phyloP scores from a whole-genome alignment of 1,284 basidiomycete genomes.

The Stereum hirsutum region DNA sequence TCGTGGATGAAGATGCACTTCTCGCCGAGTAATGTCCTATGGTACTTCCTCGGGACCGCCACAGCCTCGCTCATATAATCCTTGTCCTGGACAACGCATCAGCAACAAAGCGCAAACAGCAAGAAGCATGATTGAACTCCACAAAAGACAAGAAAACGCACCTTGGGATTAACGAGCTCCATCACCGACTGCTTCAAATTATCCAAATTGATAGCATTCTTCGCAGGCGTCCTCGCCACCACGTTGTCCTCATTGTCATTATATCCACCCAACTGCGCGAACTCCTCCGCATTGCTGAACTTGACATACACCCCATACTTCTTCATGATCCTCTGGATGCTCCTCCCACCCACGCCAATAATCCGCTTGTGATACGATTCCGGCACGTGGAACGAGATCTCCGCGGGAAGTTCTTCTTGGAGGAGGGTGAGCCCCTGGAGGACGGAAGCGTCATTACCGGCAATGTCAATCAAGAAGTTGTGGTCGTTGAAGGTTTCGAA shows the following conservation, averaged over 20 bases:
- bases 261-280: conserved; percentile 90
- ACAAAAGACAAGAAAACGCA: too few species aligned
- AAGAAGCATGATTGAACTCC: conserved; percentile 3
- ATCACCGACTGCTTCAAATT: conserved; percentile 95
- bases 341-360: conserved; percentile 96
- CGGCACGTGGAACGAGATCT: conserved; percentile 98
- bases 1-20: conserved; percentile 97
- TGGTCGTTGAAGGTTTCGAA: conserved; percentile 99
- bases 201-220: conserved; percentile 94
- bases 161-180: conserved; percentile 96
- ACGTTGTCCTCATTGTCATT: conserved; percentile 99
- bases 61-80: conserved; percentile 94
- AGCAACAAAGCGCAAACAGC: neutral
- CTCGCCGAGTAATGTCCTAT: conserved; percentile 90
- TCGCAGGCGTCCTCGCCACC: conserved; percentile 92
- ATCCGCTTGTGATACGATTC: conserved; percentile 99
- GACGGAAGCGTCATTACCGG: conserved; percentile 75
- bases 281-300: conserved; percentile 98
- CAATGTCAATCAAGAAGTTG: conserved; percentile 96
- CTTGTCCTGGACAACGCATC: conserved; percentile 61
- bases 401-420: conserved; percentile 97
- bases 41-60: conserved; percentile 88
- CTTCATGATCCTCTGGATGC: conserved; percentile 99
- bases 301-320: conserved; percentile 99
- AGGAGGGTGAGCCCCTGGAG: conserved; percentile 85